Base-by-base conservation (phyloP, 495 filamentous ascomycete genomes). In the Aspergillus sparsus region DNA sequence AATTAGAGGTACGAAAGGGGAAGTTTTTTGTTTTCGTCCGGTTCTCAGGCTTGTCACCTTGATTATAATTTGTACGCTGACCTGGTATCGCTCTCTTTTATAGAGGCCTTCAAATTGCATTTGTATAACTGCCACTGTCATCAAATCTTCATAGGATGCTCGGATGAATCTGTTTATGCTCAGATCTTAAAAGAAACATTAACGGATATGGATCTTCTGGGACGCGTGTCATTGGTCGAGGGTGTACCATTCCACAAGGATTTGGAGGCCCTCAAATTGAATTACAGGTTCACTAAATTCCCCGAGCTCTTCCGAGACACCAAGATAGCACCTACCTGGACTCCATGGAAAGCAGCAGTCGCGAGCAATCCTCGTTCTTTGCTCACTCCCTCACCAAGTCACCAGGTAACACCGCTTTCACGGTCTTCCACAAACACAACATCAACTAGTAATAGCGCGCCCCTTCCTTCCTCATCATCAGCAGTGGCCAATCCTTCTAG, bases 141-240 rank as follows among this genome's bases (percentile, higher is more conserved):
- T 64, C 90, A 92, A 60, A 86, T 95, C 44, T 75, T 93, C 49
- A 77, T 96, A 46, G 92, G 91, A 11, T 87, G 91, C 61, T 89
- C 88, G 18, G 87, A 90, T 60, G 88, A 92, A 70, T 83, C 84
- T 57, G 83, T 85, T 36, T 95, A 92, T 70, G 84, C 82, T 27
- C 79, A 84, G 2, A 81, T 88, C 57, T 72, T 96, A n/a, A 85
- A 90, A 61, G 69, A 74, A 31, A 77, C 86, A 42, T 71, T 83
- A 50, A 74, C 75, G 44, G 82, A 87, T 52, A 73, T 75, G 5
- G 70, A 80, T 39, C 79, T 82, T 35, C 75, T 78, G 12, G 74
- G 80, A n/a, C 80, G 83, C 6, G 78, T 95, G 35, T 89, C 87
- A 3, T 74, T 96, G 11, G 71, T 96, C 31, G 89, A 94, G 73